These are phyloP conservation scores for Ogataea glucozyma DNA, from an alignment of 805 yeast species.

Conservation along the genomic window DNA sequence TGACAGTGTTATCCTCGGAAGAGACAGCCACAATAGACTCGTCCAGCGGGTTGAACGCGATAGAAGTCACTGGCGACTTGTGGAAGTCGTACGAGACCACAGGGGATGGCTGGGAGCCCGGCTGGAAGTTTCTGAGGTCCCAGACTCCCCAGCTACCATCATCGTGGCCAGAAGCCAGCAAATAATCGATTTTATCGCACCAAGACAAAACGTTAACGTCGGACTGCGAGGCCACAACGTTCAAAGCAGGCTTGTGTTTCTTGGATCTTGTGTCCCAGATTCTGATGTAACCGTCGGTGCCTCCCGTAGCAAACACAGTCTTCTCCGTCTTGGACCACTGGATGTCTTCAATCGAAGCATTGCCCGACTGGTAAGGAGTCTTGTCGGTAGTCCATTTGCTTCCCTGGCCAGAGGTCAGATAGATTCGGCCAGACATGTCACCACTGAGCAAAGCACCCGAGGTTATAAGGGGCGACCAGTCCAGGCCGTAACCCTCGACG, in stretches of 20 bases:
- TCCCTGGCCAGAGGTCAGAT: slow-evolving; percentile 72
- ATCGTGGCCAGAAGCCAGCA: slow-evolving; percentile 94
- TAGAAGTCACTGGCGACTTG: slow-evolving; percentile 88
- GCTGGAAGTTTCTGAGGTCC: slow-evolving; percentile 87
- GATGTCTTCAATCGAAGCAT: slow-evolving; percentile 88
- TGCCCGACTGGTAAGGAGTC: slow-evolving; percentile 68
- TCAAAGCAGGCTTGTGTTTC: slow-evolving; percentile 86
- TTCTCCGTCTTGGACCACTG: slow-evolving; percentile 94
- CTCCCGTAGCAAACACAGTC: slow-evolving; percentile 94
- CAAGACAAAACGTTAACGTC: slow-evolving; percentile 96
- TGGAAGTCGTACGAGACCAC: slow-evolving; percentile 97
- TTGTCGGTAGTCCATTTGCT: slow-evolving; percentile 85
- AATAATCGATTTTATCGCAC: slow-evolving; percentile 83
- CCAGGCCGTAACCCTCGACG: slow-evolving; percentile 96
- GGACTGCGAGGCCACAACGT: slow-evolving; percentile 72
- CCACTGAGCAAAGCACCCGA: slow-evolving; percentile 87
- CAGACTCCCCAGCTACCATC: slow-evolving; percentile 98
- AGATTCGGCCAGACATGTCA: slow-evolving; percentile 83
- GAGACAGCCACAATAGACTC: slow-evolving; percentile 95
- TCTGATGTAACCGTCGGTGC: slow-evolving; percentile 86
- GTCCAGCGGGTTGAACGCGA: slow-evolving; percentile 91
- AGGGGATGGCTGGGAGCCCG: slow-evolving; percentile 62
- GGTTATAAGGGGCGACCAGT: slow-evolving; percentile 87
- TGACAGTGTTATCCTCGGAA: slow-evolving; percentile 94
- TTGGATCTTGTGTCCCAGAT: slow-evolving; percentile 97